phyloP scores from a whole-genome alignment of 495 filamentous ascomycete genomes.

The Aspergillus egyptiacus region DNA sequence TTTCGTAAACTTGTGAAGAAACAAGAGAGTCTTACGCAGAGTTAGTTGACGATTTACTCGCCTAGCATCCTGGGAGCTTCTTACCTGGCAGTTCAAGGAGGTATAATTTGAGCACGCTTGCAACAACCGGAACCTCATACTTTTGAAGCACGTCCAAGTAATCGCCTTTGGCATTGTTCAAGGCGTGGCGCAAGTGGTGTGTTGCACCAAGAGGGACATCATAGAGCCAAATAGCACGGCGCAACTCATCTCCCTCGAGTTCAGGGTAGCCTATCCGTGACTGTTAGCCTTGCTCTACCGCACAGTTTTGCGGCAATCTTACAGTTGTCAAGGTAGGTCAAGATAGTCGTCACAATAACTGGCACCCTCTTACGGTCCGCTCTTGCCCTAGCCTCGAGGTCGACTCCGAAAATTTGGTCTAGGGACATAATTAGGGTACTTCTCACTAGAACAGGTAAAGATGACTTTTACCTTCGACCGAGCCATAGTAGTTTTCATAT shows the following conservation, averaged over 20 bases:
- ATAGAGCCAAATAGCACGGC: conserved; percentile 87
- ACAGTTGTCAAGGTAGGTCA: conserved; percentile 91
- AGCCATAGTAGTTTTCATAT: conserved; percentile 99
- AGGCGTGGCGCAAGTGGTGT: conserved; percentile 69
- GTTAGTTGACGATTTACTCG: background rate
- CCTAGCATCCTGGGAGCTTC: conserved; percentile 18
- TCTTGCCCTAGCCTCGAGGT: conserved; percentile 87
- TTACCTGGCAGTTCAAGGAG: conserved; percentile 90
- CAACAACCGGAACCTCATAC: conserved; percentile 90
- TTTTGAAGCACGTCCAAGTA: conserved; percentile 69
- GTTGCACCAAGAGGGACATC: conserved; percentile 83
- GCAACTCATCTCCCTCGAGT: conserved; percentile 91
- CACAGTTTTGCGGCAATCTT: conserved; percentile 17
- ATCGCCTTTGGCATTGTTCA: conserved; percentile 87
- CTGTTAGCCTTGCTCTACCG: conserved; percentile 11
- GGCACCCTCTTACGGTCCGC: conserved; percentile 94
- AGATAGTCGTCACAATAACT: conserved; percentile 81
- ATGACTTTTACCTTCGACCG: conserved; percentile 60
- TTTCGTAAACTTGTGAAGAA: conserved; percentile 97
- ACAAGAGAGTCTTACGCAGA: conserved; percentile 74
- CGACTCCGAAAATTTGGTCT: conserved; percentile 97
- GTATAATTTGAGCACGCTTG: conserved; percentile 90
- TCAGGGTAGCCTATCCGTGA: conserved; percentile 71
- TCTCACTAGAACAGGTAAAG: background rate
- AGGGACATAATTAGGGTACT: no score